Base-by-base conservation (phyloP, 306 rosid species). In the Casuarina glauca region DNA sequence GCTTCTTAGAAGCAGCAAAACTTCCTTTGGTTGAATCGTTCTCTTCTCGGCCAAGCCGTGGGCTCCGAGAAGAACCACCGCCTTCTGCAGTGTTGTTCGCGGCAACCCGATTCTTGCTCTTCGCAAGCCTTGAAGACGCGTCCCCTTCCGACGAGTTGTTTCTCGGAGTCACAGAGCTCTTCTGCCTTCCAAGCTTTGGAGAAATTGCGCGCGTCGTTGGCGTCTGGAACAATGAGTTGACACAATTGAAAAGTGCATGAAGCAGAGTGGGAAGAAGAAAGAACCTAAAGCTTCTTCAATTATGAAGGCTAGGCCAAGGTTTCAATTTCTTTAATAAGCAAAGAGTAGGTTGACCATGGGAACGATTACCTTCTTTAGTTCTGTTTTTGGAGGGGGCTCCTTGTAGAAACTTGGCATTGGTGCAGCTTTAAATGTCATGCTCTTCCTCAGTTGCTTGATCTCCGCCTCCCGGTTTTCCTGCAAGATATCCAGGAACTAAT, bases 371-470 rank as follows among this genome's bases (percentile, higher is more conserved):
- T 91, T 95, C 83, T 92, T 95, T 52, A 95, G 80, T 86, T 92
- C 98, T 82, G 82, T 76, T 84, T 84, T 95, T 51, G 88, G 97
- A 82, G 90, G 97, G 76, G 98, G 97, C 82, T 95, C 98, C 78
- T 87, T 95, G 35, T 95, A 95, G 90, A 95, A 95, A 84, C 76
- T 88, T 42, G 98, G 98, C 97, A 95, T 91, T 57, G 98, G 97
- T 35, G 97, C 76, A 36, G 98, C 98, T 85, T 85, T 95, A 75
- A 95, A 95, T 81, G 88, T 74, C 96, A 95, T 44, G 52, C 72
- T 88, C 81, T 95, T 95, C 82, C 98, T 91, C 78, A 95, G 83
- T 78, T 74, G 85, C 89, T 92, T 95, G 81, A 95, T 93, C 91
- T 95, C 97, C 20, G 88, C 96, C 75, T 91, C 93, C 71, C 90